Evolutionary conservation across 768 basidiomycete genomes (phyloP), one percentile per base, ranked within the genome.

Genomic region (Rhodotorula kratochvilovae): DNA sequence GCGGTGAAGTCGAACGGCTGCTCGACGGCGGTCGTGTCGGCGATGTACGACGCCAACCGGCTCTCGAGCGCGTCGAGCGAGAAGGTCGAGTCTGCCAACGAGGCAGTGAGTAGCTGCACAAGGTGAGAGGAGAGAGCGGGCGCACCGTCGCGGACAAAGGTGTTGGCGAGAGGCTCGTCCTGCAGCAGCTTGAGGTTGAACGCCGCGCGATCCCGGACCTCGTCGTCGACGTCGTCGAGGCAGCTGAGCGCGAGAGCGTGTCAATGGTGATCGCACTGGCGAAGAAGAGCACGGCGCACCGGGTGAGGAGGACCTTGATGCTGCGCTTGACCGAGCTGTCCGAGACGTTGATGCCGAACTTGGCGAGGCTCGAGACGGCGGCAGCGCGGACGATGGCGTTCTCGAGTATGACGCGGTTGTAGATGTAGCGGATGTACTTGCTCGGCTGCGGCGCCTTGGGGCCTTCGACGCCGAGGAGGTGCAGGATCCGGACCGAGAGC

Each of bases 361-460:
- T 98, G 63, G 92, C 96, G 79, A 99, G 82, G 77, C 90, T 91
- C 29, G 91, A 84, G 17, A 99, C 95, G 33, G 96, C 96, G 2
- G 96, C 96, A 29, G 96, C 95, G 72, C 96, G 85, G 61, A 99
- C 96, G 57, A 94, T 93, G 11, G 96, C 92, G 77, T 98, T 99
- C 82, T 99, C 96, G 77, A 99, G 83, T 25, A 99, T 93, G 33
- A 99, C 96, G 39, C 96, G 92, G 82, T 99, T 99, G 82, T 99
- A 99, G 79, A 99, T 99, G 84, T 94, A 98, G 55, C 96, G 90
- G 79, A 99, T 99, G 80, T 95, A 99, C 82, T 97, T 98, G 62
- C 92, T 89, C 19, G 96, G 96, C 80, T 96, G 90, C n/a, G 89
- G 88, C 39, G 94, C 89, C 79, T 91, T 91, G 43, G 96, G 95